phyloP scores from a whole-genome alignment of 495 filamentous ascomycete species.

The Sphaerosporella brunnea region DNA sequence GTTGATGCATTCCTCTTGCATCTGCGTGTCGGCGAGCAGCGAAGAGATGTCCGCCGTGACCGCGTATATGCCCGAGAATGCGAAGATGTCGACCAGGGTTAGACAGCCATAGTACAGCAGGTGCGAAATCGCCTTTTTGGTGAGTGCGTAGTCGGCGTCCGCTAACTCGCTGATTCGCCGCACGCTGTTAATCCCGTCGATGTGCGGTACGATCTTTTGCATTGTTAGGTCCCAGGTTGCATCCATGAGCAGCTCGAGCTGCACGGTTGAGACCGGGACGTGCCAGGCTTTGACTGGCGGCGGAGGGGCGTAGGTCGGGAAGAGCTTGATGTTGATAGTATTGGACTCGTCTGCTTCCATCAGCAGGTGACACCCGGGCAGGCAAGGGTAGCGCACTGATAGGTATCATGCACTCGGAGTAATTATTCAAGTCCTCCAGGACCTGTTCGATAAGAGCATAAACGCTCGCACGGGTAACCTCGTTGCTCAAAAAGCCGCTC shows the following conservation, averaged over 20 bases:
- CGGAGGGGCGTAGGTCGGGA: conserved; percentile 62
- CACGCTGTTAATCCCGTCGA: conserved; percentile 80
- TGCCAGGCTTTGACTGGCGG: conserved; percentile 66
- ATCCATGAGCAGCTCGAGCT: conserved; percentile 55
- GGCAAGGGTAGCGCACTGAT: conserved; percentile 40
- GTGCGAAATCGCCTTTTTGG: conserved; percentile 67
- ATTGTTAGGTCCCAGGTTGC: conserved; percentile 85
- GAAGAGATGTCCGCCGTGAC: conserved; percentile 56
- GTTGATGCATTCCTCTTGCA: conserved; percentile 69
- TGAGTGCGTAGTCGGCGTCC: conserved; percentile 67
- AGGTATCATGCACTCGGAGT: conserved; percentile 93
- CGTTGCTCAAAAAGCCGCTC: conserved; percentile 51
- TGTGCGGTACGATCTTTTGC: conserved; percentile 57
- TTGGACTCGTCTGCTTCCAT: conserved; percentile 62
- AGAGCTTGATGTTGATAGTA: conserved; percentile 90
- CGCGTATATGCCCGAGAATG: conserved; percentile 79
- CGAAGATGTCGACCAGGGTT: conserved; percentile 78
- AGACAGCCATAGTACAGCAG: conserved; percentile 80
- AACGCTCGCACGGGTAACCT: conserved; percentile 33
- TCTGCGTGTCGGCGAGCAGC: conserved; percentile 49
- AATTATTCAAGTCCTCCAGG: conserved; percentile 90
- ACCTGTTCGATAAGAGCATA: conserved; percentile 75
- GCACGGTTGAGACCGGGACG: conserved; percentile 76
- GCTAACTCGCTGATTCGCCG: conserved; percentile 65
- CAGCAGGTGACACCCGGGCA: neutral